These are phyloP conservation scores for Elsinoe ampelina DNA, from an alignment of 2,329 filamentous ascomycete species.

Conservation along the genomic window DNA sequence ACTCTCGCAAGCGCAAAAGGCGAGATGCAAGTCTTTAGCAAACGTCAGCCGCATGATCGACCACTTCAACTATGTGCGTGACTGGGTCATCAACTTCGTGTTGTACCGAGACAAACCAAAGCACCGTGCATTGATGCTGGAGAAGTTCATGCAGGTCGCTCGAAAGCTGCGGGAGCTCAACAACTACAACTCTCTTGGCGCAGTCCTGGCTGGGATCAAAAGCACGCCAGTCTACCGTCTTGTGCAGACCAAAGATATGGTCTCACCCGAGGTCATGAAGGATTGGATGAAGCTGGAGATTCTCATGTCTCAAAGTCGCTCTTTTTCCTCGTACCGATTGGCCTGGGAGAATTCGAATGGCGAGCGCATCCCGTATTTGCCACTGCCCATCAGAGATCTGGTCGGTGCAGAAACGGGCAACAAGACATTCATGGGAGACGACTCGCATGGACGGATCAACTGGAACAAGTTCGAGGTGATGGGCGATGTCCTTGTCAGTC, in stretches of 20 bases:
- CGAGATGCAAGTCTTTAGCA: constrained; percentile 53
- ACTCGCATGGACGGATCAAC: constrained; percentile 56
- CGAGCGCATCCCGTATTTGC: constrained; percentile 87
- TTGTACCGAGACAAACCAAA: constrained; percentile 91
- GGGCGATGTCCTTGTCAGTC: constrained; percentile 78
- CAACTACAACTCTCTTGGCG: constrained; percentile 96
- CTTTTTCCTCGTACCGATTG: constrained; percentile 88
- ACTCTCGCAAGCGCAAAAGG: constrained; percentile 50
- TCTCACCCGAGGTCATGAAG: constrained; percentile 63
- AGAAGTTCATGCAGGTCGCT: constrained; percentile 92
- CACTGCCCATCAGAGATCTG: constrained; percentile 78
- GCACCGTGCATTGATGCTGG: constrained; percentile 79
- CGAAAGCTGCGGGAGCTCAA: constrained; percentile 77
- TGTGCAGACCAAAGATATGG: constrained; percentile 64
- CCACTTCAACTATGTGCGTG: constrained; percentile 57
- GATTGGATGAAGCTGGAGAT: constrained; percentile 82
- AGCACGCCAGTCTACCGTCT: constrained; percentile 79
- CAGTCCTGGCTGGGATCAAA: constrained; percentile 85
- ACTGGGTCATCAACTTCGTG: constrained; percentile 45
- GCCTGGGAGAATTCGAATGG: constrained; percentile 93
- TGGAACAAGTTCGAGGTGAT: constrained; percentile 98
- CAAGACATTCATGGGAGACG: constrained; percentile 67
- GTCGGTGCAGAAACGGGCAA: constrained; percentile 90
- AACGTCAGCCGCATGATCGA: constrained; percentile 92
- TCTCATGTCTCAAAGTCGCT: constrained; percentile 87